phyloP scores from a whole-genome alignment of 2,329 filamentous ascomycete genomes.

The Fusarium coffeatum region DNA sequence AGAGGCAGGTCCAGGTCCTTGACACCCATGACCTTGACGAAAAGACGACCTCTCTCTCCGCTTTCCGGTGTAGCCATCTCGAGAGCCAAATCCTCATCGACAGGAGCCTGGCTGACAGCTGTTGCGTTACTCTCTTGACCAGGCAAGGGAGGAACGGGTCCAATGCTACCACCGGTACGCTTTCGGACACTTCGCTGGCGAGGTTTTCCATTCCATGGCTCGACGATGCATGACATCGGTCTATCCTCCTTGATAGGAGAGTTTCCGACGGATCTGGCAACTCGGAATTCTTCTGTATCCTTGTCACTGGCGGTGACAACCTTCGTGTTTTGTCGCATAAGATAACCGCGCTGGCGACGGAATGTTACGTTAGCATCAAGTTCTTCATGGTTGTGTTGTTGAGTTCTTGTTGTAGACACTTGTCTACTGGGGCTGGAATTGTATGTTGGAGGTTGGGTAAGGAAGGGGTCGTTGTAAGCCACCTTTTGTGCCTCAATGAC shows the following conservation, averaged over 20 bases:
- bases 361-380: conserved; percentile 71
- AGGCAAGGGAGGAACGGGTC: conserved; percentile 83
- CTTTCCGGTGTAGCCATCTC: conserved; percentile 76
- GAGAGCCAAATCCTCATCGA: conserved; percentile 73
- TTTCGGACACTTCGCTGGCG: conserved; percentile 75
- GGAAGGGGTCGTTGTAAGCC: conserved; percentile 48
- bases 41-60: conserved; percentile 88
- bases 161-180: conserved; percentile 56
- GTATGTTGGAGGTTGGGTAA: conserved; percentile 40
- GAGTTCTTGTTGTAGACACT: conserved; percentile 54
- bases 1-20: conserved; percentile 94
- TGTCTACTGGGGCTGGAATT: conserved; percentile 54
- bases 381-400: conserved; percentile 23
- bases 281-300: conserved; percentile 66
- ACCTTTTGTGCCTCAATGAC: conserved; percentile 99
- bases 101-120: conserved; percentile 70
- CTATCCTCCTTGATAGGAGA: conserved; percentile 81
- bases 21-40: conserved; percentile 98
- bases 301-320: conserved; percentile 92
- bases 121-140: conserved; percentile 86
- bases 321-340: conserved; percentile 99
- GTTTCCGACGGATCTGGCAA: conserved; percentile 71
- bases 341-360: conserved; percentile 89
- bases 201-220: conserved; percentile 91
- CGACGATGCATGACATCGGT: conserved; percentile 93